Evolutionary conservation across 2,329 filamentous ascomycete genomes (phyloP).

Genomic region (Colletotrichum liriopes): DNA sequence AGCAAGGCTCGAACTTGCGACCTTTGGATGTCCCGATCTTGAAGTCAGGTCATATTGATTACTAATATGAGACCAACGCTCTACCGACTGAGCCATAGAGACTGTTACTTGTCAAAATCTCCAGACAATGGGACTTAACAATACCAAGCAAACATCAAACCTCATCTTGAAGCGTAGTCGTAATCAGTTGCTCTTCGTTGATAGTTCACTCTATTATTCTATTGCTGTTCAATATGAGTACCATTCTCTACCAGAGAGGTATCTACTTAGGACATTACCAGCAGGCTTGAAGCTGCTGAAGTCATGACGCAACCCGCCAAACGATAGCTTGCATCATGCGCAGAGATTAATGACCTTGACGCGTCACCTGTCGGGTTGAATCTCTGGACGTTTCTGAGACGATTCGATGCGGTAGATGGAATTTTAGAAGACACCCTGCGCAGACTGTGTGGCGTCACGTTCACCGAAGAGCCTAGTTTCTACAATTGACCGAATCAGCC

Average conservation of each 20-base stretch:
- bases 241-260: background rate
- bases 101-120: background rate
- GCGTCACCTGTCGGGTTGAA: background rate
- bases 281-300: too few species aligned
- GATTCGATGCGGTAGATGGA: background rate
- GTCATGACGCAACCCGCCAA: background rate
- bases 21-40: slow-evolving; percentile 38
- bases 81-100: slow-evolving; percentile 41
- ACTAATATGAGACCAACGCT: slow-evolving; percentile 41
- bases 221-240: background rate
- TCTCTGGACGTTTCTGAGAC: too few species aligned
- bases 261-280: too few species aligned
- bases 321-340: background rate
- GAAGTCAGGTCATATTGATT: slow-evolving; percentile 22
- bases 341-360: background rate
- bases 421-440: background rate
- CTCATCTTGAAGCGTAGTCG: too few species aligned
- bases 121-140: accelerated
- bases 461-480: background rate
- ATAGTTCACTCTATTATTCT: background rate
- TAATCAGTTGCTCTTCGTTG: background rate
- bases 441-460: background rate
- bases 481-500: background rate
- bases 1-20: slow-evolving; percentile 42
- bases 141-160: too few species aligned